Evolutionary conservation across 148 eudicot genomes (phyloP).

Genomic region (Vaccinium darrowii): DNA sequence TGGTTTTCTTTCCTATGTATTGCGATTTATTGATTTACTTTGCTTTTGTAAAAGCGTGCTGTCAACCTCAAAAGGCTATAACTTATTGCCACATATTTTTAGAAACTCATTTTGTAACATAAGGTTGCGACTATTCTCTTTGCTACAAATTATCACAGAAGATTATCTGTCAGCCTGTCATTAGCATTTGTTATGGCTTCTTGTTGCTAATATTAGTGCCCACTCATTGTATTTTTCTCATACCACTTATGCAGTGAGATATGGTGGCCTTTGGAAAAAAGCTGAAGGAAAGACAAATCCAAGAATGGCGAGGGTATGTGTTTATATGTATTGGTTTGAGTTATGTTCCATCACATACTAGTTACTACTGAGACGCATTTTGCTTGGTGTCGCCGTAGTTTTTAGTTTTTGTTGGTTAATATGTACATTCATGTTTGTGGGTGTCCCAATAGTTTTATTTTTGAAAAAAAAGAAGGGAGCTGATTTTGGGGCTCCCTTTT

Average conservation of each 20-base stretch:
- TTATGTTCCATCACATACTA: not conserved
- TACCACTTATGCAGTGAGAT: constrained; percentile 26
- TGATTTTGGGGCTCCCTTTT: too few species aligned
- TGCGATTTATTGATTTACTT: not conserved
- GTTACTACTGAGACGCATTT: not conserved
- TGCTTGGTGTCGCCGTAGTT: not conserved
- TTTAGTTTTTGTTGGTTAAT: not conserved
- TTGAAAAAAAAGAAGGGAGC: not conserved
- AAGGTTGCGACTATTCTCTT: not conserved
- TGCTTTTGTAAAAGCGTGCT: not conserved
- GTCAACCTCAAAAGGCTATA: not conserved
- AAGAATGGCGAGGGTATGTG: constrained; percentile 94
- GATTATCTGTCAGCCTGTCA: not conserved
- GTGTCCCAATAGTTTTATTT: not conserved
- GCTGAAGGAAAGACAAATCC: constrained; percentile 83
- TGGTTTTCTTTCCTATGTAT: not conserved
- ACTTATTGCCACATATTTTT: not conserved
- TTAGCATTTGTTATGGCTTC: not conserved
- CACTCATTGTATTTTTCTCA: not conserved
- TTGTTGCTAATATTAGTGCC: not conserved
- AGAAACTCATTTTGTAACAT: not conserved
- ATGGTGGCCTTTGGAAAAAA: constrained; percentile 94
- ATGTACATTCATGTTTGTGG: not conserved
- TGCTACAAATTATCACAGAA: not conserved
- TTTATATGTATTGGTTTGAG: not conserved